Evolutionary conservation across 208 protist species (phyloP).

Genomic region (Paratrypanosoma confusum): DNA sequence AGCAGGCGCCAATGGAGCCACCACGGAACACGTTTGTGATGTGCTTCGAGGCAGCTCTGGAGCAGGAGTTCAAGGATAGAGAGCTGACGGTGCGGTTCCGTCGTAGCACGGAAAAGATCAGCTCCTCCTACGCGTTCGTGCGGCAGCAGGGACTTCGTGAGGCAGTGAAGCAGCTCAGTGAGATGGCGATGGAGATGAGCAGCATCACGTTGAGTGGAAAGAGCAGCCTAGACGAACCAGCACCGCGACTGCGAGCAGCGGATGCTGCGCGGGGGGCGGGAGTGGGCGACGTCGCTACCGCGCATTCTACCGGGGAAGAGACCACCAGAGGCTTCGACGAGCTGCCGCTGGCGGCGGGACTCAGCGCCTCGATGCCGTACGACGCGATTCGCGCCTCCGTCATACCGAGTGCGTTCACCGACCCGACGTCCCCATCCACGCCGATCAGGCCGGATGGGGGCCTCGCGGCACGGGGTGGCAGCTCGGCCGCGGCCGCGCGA

Average conservation of each 20-base stretch:
- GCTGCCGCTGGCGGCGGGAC: neutral
- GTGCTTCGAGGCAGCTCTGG: constrained; percentile 40
- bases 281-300: no score
- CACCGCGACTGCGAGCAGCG: no score
- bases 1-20: no score
- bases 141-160: constrained; percentile 55
- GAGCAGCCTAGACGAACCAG: no score
- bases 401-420: constrained; percentile 6
- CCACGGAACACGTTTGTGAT: constrained; percentile 28
- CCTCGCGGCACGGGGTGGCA: neutral
- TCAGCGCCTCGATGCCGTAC: constrained; percentile 20
- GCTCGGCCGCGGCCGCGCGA: neutral
- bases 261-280: constrained; percentile 21
- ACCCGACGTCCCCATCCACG: no score
- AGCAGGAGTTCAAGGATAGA: constrained; percentile 35
- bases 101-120: constrained; percentile 37
- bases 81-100: constrained; percentile 39
- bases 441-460: constrained; percentile 1
- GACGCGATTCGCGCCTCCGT: constrained; percentile 50
- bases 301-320: no score
- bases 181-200: constrained; percentile 36
- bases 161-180: constrained; percentile 27
- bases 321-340: no score
- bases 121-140: constrained; percentile 36
- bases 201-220: no score